A percentile compares a stretch with the other conserved stretches of the same genome.
phyloP scores from a whole-genome alignment of 2,329 filamentous ascomycete genomes.

The Penicillium sp. region DNA sequence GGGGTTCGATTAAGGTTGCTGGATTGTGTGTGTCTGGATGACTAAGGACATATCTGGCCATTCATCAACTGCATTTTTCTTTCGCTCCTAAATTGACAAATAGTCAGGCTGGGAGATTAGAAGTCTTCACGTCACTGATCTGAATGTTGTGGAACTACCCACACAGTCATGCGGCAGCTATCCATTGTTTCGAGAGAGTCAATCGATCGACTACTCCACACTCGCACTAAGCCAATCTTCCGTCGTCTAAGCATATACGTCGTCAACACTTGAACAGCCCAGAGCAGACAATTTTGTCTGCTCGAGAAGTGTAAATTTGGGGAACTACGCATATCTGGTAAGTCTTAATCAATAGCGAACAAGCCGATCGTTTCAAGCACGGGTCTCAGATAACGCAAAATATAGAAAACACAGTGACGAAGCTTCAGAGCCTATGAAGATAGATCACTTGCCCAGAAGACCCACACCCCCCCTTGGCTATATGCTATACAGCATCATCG shows the following conservation, averaged over 20 bases:
- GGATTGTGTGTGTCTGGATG: slow-evolving; percentile 1
- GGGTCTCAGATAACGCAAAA: not conserved
- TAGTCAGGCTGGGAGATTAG: not conserved
- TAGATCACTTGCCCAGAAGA: slow-evolving; percentile 9
- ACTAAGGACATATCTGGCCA: slow-evolving; percentile 10
- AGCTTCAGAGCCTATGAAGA: slow-evolving; percentile 4
- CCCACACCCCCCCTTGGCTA: slow-evolving; percentile 7
- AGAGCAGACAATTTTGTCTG: too few relatives aligned
- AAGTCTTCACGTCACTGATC: slow-evolving; percentile 19
- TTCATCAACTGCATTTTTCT: not conserved
- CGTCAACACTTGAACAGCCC: too few relatives aligned
- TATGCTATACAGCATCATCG: slow-evolving; percentile 16
- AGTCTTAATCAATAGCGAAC: not conserved
- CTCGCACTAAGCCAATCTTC: not conserved
- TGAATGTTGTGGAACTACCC: not conserved
- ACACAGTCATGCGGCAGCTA: not conserved
- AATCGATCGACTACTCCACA: slow-evolving; percentile 5
- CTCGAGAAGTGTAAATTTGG: not conserved
- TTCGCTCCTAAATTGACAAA: not conserved
- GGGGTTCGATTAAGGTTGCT: slow-evolving; percentile 6
- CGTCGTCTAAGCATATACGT: not conserved
- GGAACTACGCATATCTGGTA: not conserved
- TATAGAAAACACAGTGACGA: slow-evolving; percentile 3
- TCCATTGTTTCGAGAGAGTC: slow-evolving; percentile 2
- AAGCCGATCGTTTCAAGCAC: not conserved